phyloP scores from a whole-genome alignment of 495 filamentous ascomycete species.

The Aspergillus egyptiacus region DNA sequence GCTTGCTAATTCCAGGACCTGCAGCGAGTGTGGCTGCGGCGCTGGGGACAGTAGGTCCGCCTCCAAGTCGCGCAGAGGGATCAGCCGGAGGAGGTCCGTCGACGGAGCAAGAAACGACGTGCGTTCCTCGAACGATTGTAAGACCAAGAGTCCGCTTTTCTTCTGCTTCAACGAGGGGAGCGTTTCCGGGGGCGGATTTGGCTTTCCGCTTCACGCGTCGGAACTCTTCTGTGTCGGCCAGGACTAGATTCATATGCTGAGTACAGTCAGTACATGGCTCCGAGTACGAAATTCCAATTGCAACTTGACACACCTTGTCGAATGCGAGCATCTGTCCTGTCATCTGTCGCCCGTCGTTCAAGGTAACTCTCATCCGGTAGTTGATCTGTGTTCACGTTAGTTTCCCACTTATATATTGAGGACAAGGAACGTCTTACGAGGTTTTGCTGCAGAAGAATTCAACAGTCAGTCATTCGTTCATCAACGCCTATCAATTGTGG shows the following conservation, averaged over 20 bases:
- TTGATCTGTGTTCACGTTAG: slow-evolving; percentile 69
- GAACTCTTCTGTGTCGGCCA: slow-evolving; percentile 98
- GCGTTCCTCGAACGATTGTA: slow-evolving; percentile 87
- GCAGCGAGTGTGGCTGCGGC: slow-evolving; percentile 62
- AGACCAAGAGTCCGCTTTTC: slow-evolving; percentile 95
- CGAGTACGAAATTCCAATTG: not conserved
- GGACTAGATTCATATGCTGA: slow-evolving; percentile 98
- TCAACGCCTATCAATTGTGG: slow-evolving; percentile 15
- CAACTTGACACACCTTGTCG: slow-evolving; percentile 64
- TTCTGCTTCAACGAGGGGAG: slow-evolving; percentile 73
- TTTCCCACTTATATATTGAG: slow-evolving; percentile 2
- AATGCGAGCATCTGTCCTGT: slow-evolving; percentile 96
- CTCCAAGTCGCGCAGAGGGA: slow-evolving; percentile 81
- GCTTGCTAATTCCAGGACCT: slow-evolving; percentile 85
- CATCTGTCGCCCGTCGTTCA: slow-evolving; percentile 95
- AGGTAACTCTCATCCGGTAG: slow-evolving; percentile 94
- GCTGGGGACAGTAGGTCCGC: slow-evolving; percentile 58
- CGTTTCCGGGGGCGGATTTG: slow-evolving; percentile 55
- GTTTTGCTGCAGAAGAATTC: slow-evolving; percentile 66
- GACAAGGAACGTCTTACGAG: slow-evolving; percentile 61
- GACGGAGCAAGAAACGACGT: slow-evolving; percentile 90
- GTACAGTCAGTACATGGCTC: slow-evolving; percentile 17
- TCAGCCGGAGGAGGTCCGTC: slow-evolving; percentile 96
- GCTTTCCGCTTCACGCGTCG: slow-evolving; percentile 88
- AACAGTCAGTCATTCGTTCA: slow-evolving; percentile 52